Base-by-base conservation (phyloP, 768 basidiomycete genomes). In the Tephrocybe sp. region DNA sequence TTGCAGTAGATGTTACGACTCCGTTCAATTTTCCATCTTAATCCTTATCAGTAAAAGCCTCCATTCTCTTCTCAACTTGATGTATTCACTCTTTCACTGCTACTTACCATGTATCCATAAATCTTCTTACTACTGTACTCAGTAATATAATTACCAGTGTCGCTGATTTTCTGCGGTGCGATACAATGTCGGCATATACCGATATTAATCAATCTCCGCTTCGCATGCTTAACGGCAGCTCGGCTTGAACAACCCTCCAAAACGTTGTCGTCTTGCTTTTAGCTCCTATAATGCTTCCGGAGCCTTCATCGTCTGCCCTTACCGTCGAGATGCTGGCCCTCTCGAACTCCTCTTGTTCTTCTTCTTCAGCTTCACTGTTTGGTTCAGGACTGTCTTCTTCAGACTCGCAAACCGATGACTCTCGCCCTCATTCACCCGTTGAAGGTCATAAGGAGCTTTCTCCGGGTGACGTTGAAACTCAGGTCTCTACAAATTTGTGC, bases 371-470 rank as follows among this genome's bases (percentile, higher is more conserved):
- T 12, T 57, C 57, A 15, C 25, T 54, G 12, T 56, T 50, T 22
- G 50, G 55, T 22, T 45, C 46, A 18, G 55, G 30, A 24, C 24
- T 42, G 11, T 51, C 49, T 22, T 45, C 46, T 15, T 58, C 52
- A 18, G 52, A 55, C 37, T 56, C 57, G 11, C 55, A 54, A 22
- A 52, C 57, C 8, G 57, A 59, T 41, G 38, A 24, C 25, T 56
- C 57, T 8, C 55, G 50, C 22, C 52, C 47, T 23, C 49, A 43
- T 43, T 54, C 54, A 21, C 54, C 57, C 19, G 7, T 29, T 25
- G 12, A 9, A 4, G 22, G 33, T 13, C 22, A 19, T 16, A 18
- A 9, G 15, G 34, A 47, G 37, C 12, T 30, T 39, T 22, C 24
- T 18, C 4, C n/a, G n/a, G n/a, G 23, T 3, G 19, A 31, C 9